Base-by-base conservation (phyloP, 2,329 filamentous ascomycete species). In the Diaporthe sp. region DNA sequence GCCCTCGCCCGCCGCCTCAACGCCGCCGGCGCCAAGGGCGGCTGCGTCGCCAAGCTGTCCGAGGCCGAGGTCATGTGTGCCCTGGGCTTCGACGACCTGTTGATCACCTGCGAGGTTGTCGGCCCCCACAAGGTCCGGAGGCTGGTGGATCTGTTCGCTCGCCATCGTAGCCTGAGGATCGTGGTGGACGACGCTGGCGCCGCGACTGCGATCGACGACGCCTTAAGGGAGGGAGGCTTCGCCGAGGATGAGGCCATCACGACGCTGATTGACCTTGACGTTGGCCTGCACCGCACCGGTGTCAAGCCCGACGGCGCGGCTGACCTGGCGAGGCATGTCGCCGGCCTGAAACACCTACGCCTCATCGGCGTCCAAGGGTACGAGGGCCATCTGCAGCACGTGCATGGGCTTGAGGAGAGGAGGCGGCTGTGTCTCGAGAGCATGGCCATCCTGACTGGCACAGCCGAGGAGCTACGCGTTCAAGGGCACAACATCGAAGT, bases 361-460 rank as follows among this genome's bases (percentile, higher is more conserved):
- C 75, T 89, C 74, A 84, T 88, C 53, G 87, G 87, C 1, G 83
- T 88, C 0, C 86, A 88, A 76, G 87, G 87, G 0, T 89, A 89
- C 73, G 87, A 89, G 77, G 87, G 87, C 2, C 87, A 89, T 79
- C 75, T 88, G 53, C 87, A 89, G 80, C 87, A 89, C 80, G 76
- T 89, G 17, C 86, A 88, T 76, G 81, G 82, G 44, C 75, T 77
- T 1, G 84, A 84, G 10, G 85, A 85, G 73, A 81, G 87, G 30
- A 83, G 82, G 76, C 77, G 61, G 19, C 78, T 82, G 73, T 88
- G 87, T 77, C 80, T 87, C 7, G 83, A 83, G 73, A 85, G 85
- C 15, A 87, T 88, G 87, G 76, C 74, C 32, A 84, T 81, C 1
- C 79, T 89, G 19, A 85, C 83, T 0, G 79, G 78, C 2, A 88